A percentile compares a stretch with the other conserved stretches of the same genome.
phyloP scores from a whole-genome alignment of 176 grass and related monocot genomes.

The Eleusine indica region DNA sequence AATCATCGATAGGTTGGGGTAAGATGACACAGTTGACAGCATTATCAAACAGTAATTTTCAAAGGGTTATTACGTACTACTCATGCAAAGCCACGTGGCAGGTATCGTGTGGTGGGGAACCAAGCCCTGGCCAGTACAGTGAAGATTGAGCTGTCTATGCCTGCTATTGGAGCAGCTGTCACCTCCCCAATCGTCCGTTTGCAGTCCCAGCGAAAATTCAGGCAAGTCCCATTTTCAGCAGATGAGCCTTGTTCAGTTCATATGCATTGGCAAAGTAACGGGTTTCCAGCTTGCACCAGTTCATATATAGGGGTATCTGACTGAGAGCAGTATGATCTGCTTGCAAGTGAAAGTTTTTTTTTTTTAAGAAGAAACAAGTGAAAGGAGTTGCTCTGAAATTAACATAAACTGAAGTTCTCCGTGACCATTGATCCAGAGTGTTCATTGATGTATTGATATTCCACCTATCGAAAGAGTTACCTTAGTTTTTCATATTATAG shows the following conservation, averaged over 20 bases:
- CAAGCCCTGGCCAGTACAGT: slow-evolving; percentile 6
- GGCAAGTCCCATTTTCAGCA: slow-evolving; percentile 15
- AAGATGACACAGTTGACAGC: not conserved
- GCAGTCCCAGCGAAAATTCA: slow-evolving; percentile 23
- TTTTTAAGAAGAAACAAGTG: not conserved
- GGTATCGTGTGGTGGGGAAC: slow-evolving; percentile 18
- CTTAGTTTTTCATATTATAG: not conserved
- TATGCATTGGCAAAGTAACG: not conserved
- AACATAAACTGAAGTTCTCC: not conserved
- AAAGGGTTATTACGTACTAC: not conserved
- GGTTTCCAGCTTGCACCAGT: slow-evolving; percentile 16
- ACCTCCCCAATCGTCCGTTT: slow-evolving; percentile 32
- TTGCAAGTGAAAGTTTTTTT: not conserved
- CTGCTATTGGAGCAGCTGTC: slow-evolving; percentile 46
- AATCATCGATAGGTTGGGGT: not conserved
- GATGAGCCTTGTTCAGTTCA: not conserved
- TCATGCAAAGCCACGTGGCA: slow-evolving; percentile 37
- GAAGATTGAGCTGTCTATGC: slow-evolving; percentile 45
- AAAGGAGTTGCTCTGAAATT: not conserved
- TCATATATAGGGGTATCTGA: not conserved
- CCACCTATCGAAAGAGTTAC: not conserved
- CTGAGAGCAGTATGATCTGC: not conserved
- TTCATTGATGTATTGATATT: not conserved
- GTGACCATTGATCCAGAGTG: not conserved
- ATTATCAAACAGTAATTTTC: slow-evolving; percentile 35